Evolutionary conservation across 2,329 filamentous ascomycete genomes (phyloP), one percentile per base, ranked within the genome.

Genomic region (Fusarium euwallaceae): DNA sequence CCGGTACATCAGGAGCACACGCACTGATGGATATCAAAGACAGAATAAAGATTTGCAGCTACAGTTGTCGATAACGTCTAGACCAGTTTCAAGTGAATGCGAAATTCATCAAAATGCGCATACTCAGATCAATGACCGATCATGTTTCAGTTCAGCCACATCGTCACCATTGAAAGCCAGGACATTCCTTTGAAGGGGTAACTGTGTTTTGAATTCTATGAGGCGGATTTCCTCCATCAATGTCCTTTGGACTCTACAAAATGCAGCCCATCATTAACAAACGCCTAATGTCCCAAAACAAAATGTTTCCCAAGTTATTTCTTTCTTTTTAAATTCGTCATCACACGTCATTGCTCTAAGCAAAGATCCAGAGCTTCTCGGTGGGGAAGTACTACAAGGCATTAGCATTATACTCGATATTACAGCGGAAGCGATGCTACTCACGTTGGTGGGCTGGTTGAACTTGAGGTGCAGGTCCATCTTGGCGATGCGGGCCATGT

Each of bases 381-480:
- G 87, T 88, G 62, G 83, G 72, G 83, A 90, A 90, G 84, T 90
- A 90, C 87, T 89, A 11, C 16, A 34, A n/a, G 45, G 53, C 2
- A 37, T 79, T 45, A 78, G 72, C 16, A 41, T 63, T 22, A n/a
- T 37, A 8, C 27, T n/a, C 22, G 11, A 10, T 4, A 29, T 17
- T 1, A 14, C 11, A 55, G 14, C 14, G 10, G 20, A 24, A 34
- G 22, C 0, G 10, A 4, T 34, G 10, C 22, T 36, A 87, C 91
- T 89, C 79, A 93, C 91, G 82, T 91, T 91, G 70, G 89, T 86
- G 62, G 93, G 94, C 84, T 95, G 91, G 85, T 95, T 95, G 85
- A 95, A 95, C 79, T 93, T 90, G 81, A 95, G 85, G 73, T 88
- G 86, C 78, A 87, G 84, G 82, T 95, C 89, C 81, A 95, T 86